phyloP scores from a whole-genome alignment of 306 rosid genomes.

The Heteromeles arbutifolia region DNA sequence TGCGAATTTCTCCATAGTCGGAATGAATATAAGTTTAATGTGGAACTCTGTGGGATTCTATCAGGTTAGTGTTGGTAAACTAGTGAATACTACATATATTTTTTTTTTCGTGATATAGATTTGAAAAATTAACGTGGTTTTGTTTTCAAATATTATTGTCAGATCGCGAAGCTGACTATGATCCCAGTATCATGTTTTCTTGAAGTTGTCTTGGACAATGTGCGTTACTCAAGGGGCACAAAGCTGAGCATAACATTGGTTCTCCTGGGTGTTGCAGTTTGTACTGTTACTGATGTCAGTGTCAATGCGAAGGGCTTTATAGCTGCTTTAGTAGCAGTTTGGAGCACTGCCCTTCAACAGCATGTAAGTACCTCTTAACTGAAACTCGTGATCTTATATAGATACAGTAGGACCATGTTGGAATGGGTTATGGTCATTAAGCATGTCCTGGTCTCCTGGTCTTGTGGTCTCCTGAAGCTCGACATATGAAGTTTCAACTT shows the following conservation, averaged over 20 bases:
- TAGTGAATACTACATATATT: not conserved
- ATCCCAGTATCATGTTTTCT: conserved; percentile 75
- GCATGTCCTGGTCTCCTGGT: not conserved
- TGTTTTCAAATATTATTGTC: conserved; percentile 20
- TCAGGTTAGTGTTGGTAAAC: conserved; percentile 43
- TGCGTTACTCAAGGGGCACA: conserved; percentile 68
- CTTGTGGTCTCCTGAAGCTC: conserved; percentile 7
- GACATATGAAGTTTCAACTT: conserved; percentile 13
- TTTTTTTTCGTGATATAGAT: not conserved
- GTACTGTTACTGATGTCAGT: conserved; percentile 79
- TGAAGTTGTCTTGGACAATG: conserved; percentile 63
- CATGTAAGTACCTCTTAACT: conserved; percentile 43
- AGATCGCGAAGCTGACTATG: conserved; percentile 88
- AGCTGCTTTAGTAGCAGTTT: conserved; percentile 70
- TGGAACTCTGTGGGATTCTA: conserved; percentile 90
- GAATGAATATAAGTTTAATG: conserved; percentile 86
- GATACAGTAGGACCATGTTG: not conserved
- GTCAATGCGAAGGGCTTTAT: conserved; percentile 66
- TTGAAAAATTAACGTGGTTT: conserved; percentile 6
- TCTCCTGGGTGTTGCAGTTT: conserved; percentile 81
- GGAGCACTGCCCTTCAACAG: conserved; percentile 77
- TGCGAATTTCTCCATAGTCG: conserved; percentile 78
- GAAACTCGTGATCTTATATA: conserved; percentile 17
- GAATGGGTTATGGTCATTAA: conserved; percentile 18
- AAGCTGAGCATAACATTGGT: conserved; percentile 64